Evolutionary conservation across 208 protist genomes (phyloP).

Genomic region (Wallacemonas sp.): DNA sequence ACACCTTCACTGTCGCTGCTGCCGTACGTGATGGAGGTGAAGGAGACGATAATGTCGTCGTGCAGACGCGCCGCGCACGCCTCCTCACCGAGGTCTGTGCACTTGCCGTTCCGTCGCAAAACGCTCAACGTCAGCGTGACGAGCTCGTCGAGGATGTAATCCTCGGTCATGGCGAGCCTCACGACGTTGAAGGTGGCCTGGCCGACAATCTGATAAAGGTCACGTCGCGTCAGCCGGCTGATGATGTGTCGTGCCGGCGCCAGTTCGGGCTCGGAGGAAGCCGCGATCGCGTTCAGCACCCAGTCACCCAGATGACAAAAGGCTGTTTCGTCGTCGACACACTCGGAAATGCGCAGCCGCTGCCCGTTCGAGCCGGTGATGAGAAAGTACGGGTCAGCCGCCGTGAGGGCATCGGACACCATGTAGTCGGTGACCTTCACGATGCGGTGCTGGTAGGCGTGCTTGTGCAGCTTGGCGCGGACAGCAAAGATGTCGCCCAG

Average conservation of each 20-base stretch:
- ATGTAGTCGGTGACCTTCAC: slow-evolving; percentile 94
- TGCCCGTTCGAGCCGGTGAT: slow-evolving; percentile 45
- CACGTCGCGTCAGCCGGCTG: slow-evolving; percentile 57
- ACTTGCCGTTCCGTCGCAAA: background rate
- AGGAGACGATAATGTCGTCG: slow-evolving; percentile 32
- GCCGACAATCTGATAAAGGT: slow-evolving; percentile 67
- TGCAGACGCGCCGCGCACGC: slow-evolving; percentile 13
- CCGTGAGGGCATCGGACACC: slow-evolving; percentile 89
- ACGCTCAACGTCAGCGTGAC: background rate
- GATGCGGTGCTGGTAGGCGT: slow-evolving; percentile 95
- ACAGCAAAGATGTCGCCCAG: slow-evolving; percentile 95
- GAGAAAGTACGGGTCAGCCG: slow-evolving; percentile 76
- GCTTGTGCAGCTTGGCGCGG: slow-evolving; percentile 95
- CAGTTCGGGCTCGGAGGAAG: slow-evolving; percentile 46
- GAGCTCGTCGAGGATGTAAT: slow-evolving; percentile 25
- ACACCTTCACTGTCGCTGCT: slow-evolving; percentile 36
- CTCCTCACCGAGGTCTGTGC: background rate
- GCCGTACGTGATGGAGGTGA: slow-evolving; percentile 67
- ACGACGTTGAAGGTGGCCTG: slow-evolving; percentile 28
- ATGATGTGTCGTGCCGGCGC: slow-evolving; percentile 54
- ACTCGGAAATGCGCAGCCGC: slow-evolving; percentile 48
- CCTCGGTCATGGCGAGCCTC: slow-evolving; percentile 9
- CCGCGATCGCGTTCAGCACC: slow-evolving; percentile 82
- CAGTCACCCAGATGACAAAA: slow-evolving; percentile 87
- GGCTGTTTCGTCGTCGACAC: slow-evolving; percentile 43